A percentile compares a stretch with the other conserved stretches of the same genome.
phyloP scores from a whole-genome alignment of 106 monocot genomes.

The Hemerocallis citrina region DNA sequence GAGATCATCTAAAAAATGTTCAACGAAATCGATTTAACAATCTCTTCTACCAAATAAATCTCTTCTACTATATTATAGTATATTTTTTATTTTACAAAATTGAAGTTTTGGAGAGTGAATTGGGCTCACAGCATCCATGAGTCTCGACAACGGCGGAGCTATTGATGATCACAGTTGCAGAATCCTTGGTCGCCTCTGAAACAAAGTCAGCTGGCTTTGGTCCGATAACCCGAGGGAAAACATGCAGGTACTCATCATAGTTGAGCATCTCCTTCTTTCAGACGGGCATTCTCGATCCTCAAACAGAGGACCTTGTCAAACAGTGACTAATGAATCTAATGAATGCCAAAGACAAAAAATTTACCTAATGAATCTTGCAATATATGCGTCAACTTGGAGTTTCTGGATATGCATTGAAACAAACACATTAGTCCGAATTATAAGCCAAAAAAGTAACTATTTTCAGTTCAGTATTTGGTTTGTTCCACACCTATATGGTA shows the following conservation, averaged over 20 bases:
- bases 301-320: too few species aligned
- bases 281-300: too few species aligned
- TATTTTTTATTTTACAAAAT: too few species aligned
- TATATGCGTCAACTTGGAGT: slow-evolving; percentile 82
- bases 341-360: too few species aligned
- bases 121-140: slow-evolving; percentile 75
- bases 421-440: background rate
- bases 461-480: background rate
- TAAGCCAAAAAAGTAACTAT: background rate
- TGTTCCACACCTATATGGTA: slow-evolving; percentile 50
- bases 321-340: too few species aligned
- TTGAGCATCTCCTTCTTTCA: slow-evolving; percentile 40
- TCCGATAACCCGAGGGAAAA: slow-evolving; percentile 39
- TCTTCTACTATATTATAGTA: too few species aligned
- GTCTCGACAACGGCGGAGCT: slow-evolving; percentile 67
- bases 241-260: slow-evolving; percentile 44
- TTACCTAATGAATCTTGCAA: slow-evolving; percentile 90
- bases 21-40: too few species aligned
- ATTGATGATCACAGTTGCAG: slow-evolving; percentile 62
- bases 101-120: too few species aligned
- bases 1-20: too few species aligned
- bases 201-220: slow-evolving; percentile 44
- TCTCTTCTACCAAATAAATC: too few species aligned
- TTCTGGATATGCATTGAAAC: slow-evolving; percentile 32
- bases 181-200: slow-evolving; percentile 74